These are phyloP conservation scores for Aspergillus ochraceus DNA, from an alignment of 2,329 filamentous ascomycete species.

Conservation along the genomic window DNA sequence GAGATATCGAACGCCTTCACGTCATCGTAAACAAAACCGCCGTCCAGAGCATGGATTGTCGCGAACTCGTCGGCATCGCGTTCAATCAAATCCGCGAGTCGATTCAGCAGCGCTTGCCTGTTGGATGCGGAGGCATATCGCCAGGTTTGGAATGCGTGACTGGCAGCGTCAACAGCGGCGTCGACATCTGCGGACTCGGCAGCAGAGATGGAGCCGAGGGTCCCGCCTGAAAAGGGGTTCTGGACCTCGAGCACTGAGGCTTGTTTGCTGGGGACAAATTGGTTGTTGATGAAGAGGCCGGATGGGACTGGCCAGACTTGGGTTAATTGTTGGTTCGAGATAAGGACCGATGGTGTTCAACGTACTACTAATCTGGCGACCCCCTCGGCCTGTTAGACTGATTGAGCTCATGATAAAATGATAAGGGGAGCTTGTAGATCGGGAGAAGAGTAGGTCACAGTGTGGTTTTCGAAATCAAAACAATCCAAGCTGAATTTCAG, in stretches of 20 bases:
- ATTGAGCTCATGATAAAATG: background rate
- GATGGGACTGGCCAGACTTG: conserved; percentile 21
- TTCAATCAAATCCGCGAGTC: conserved; percentile 29
- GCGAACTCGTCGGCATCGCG: conserved; percentile 27
- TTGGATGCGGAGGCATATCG: conserved; percentile 18
- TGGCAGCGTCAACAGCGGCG: conserved; percentile 23
- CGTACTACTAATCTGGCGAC: background rate
- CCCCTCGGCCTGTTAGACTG: background rate
- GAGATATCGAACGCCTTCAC: conserved; percentile 26
- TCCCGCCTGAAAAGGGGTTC: conserved; percentile 26
- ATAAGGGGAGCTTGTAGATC: background rate
- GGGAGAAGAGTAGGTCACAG: background rate
- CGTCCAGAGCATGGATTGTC: conserved; percentile 27
- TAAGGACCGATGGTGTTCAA: background rate
- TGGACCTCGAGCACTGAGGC: conserved; percentile 20
- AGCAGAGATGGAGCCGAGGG: conserved; percentile 24
- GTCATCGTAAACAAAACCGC: conserved; percentile 24
- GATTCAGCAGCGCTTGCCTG: conserved; percentile 22
- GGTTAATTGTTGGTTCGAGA: background rate
- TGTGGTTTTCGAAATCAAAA: background rate
- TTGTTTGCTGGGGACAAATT: conserved; percentile 23
- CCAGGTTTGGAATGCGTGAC: conserved; percentile 23
- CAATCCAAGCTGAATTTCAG: background rate
- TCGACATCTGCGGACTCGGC: conserved; percentile 27
- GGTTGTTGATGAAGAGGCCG: conserved; percentile 30